Evolutionary conservation across 257 asterid species (phyloP).

Genomic region (Paulownia fortunei): DNA sequence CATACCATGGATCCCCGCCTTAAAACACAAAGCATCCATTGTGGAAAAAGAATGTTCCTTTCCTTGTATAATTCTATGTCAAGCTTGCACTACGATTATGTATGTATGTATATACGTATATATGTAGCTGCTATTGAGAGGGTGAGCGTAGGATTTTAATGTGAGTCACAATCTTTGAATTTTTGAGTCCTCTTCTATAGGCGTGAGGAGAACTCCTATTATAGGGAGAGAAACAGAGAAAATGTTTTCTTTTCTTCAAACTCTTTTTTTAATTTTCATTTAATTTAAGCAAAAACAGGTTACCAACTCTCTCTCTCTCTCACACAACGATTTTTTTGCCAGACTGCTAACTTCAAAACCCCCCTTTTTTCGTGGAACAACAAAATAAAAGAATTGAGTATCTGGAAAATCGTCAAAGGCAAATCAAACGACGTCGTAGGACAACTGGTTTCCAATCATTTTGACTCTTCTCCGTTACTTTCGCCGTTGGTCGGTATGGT

Average conservation of each 20-base stretch:
- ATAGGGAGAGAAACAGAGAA: not conserved
- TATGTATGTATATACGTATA: not conserved
- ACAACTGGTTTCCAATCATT: not conserved
- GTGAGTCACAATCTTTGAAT: slow-evolving; percentile 46
- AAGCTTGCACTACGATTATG: not conserved
- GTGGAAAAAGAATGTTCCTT: not conserved
- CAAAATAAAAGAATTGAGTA: not conserved
- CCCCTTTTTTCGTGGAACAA: slow-evolving; percentile 37
- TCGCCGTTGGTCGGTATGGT: slow-evolving; percentile 1
- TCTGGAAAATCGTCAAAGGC: slow-evolving; percentile 3
- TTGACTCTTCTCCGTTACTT: not conserved
- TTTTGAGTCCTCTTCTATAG: not conserved
- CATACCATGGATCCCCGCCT: slow-evolving; percentile 71
- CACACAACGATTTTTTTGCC: not conserved
- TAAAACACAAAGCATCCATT: slow-evolving; percentile 83
- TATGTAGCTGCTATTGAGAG: slow-evolving; percentile 8
- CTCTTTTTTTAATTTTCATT: not conserved
- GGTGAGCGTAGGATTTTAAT: slow-evolving; percentile 37
- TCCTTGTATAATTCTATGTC: slow-evolving; percentile 3
- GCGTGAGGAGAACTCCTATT: not conserved
- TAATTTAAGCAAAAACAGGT: slow-evolving; percentile 26
- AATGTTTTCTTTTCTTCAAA: too few species aligned
- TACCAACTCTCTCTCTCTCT: slow-evolving; percentile 25
- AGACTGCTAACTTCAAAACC: slow-evolving; percentile 13
- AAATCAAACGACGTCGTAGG: slow-evolving; percentile 33